These are phyloP conservation scores for Trametes pubescens DNA, from an alignment of 1,284 basidiomycete genomes.

Conservation along the genomic window DNA sequence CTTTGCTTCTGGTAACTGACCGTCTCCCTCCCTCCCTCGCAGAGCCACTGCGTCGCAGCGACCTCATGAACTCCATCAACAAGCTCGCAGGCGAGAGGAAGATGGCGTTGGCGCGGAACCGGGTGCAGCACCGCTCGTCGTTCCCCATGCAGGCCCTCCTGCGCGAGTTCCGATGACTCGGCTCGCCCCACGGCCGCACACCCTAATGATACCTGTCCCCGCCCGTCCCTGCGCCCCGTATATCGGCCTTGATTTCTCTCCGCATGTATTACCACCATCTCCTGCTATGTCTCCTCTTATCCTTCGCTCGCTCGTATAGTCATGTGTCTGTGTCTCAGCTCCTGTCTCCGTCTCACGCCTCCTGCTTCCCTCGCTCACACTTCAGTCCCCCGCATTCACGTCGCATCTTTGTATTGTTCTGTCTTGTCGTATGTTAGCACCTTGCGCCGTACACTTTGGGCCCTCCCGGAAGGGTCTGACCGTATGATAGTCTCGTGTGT, in stretches of 20 bases:
- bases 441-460: constrained; percentile 23
- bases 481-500: constrained; percentile 24
- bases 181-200: background rate
- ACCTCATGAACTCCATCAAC: constrained; percentile 80
- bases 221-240: constrained; percentile 5
- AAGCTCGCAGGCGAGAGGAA: constrained; percentile 66
- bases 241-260: constrained; percentile 15
- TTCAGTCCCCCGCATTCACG: constrained; percentile 24
- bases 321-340: constrained; percentile 21
- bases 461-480: constrained; percentile 16
- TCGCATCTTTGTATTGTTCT: constrained; percentile 33
- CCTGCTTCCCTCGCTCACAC: constrained; percentile 25
- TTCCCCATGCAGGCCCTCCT: constrained; percentile 34
- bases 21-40: constrained; percentile 16
- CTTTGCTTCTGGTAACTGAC: constrained; percentile 26
- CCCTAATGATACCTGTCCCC: background rate
- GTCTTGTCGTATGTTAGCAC: constrained; percentile 29
- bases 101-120: constrained; percentile 35
- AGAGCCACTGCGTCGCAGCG: constrained; percentile 80
- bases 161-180: constrained; percentile 37
- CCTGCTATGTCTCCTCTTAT: constrained; percentile 25
- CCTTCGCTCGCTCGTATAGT: constrained; percentile 8
- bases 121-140: constrained; percentile 33
- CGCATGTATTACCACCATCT: constrained; percentile 35
- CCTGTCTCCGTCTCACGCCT: constrained; percentile 10